Evolutionary conservation across 345 rosid genomes (phyloP).

Genomic region (Erodium maritimum): DNA sequence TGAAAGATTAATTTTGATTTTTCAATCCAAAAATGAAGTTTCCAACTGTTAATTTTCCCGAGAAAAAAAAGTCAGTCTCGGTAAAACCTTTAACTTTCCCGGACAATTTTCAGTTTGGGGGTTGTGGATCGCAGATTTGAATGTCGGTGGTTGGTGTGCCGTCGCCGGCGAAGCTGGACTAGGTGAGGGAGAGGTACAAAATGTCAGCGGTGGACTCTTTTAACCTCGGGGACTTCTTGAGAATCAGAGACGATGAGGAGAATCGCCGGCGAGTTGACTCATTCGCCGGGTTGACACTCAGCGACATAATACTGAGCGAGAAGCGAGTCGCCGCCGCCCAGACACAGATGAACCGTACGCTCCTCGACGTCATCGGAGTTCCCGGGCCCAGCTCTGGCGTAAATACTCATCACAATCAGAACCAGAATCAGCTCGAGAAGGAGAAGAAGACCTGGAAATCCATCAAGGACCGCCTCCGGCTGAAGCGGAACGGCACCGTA

Average conservation of each 20-base stretch:
- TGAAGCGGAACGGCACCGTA: conserved; percentile 54
- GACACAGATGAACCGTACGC: conserved; percentile 26
- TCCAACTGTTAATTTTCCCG: no score
- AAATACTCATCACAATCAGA: background rate
- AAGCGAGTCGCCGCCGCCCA: conserved; percentile 15
- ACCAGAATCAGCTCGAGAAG: conserved; percentile 16
- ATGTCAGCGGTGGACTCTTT: conserved; percentile 32
- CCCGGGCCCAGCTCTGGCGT: conserved; percentile 28
- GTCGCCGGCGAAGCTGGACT: no score
- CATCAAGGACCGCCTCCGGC: conserved; percentile 66
- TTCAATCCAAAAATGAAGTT: no score
- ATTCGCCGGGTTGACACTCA: conserved; percentile 22
- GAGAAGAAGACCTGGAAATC: conserved; percentile 68
- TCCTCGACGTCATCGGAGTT: conserved; percentile 48
- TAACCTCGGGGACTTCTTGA: conserved; percentile 5
- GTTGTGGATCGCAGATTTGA: no score
- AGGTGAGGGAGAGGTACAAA: no score
- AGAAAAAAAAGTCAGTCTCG: no score
- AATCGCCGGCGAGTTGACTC: conserved; percentile 18
- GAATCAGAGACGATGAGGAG: conserved; percentile 2
- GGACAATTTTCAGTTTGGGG: no score
- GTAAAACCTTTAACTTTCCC: no score
- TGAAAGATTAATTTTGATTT: no score
- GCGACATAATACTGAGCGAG: conserved; percentile 21
- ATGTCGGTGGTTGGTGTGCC: no score